These are phyloP conservation scores for Chrysoporthe austroafricana DNA, from an alignment of 2,329 filamentous ascomycete species.

Conservation along the genomic window DNA sequence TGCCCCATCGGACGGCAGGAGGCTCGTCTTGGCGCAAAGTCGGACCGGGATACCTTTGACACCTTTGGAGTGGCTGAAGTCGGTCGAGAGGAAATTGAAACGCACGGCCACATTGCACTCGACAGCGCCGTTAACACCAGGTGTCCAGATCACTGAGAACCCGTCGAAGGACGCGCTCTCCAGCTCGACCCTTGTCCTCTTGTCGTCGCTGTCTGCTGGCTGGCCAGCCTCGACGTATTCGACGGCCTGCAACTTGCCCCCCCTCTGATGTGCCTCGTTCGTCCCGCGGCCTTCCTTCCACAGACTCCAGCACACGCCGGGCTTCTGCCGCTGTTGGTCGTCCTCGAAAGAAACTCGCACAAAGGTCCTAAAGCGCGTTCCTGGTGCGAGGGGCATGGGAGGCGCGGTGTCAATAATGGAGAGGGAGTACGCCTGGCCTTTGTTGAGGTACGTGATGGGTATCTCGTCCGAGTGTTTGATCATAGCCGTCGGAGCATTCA, in stretches of 20 bases:
- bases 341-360: slow-evolving; percentile 97
- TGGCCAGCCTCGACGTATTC: slow-evolving; percentile 80
- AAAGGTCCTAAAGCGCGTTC: slow-evolving; percentile 82
- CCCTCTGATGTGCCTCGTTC: slow-evolving; percentile 91
- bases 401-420: slow-evolving; percentile 79
- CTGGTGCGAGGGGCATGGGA: slow-evolving; percentile 59
- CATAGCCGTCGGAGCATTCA: slow-evolving; percentile 97
- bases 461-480: slow-evolving; percentile 88
- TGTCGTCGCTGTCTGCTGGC: slow-evolving; percentile 64
- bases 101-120: slow-evolving; percentile 89
- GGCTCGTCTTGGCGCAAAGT: slow-evolving; percentile 86
- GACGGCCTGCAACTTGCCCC: slow-evolving; percentile 89
- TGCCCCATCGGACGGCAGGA: slow-evolving; percentile 53
- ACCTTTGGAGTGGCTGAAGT: slow-evolving; percentile 98
- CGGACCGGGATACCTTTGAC: slow-evolving; percentile 97
- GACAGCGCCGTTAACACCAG: slow-evolving; percentile 66
- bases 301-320: slow-evolving; percentile 70
- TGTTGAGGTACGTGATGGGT: slow-evolving; percentile 97
- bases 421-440: slow-evolving; percentile 91
- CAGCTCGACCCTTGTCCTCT: slow-evolving; percentile 69
- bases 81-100: slow-evolving; percentile 98
- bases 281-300: slow-evolving; percentile 97
- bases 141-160: slow-evolving; percentile 88
- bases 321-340: slow-evolving; percentile 85
- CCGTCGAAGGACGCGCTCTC: slow-evolving; percentile 87